A percentile compares a stretch with the other conserved stretches of the same genome.
phyloP scores from a whole-genome alignment of 2,329 filamentous ascomycete species.

The Fonsecaea erecta region DNA sequence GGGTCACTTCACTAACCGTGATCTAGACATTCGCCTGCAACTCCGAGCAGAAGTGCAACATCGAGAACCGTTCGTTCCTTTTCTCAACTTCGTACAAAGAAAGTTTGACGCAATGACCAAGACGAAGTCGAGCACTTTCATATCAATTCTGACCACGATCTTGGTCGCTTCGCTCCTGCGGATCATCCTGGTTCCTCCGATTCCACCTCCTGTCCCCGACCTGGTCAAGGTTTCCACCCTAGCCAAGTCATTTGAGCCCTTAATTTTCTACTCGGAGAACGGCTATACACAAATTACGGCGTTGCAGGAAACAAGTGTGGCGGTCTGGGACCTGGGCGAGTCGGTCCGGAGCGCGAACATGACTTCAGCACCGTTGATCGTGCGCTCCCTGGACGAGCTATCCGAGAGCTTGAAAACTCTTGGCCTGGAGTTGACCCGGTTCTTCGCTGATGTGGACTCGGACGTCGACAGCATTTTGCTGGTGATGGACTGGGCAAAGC shows the following conservation, averaged over 20 bases:
- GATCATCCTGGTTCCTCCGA: slow-evolving; percentile 70
- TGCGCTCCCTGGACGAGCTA: slow-evolving; percentile 80
- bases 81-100: slow-evolving; percentile 66
- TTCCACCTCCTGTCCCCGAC: slow-evolving; percentile 73
- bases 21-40: slow-evolving; percentile 81
- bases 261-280: slow-evolving; percentile 93
- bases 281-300: slow-evolving; percentile 84
- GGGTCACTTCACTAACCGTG: slow-evolving; percentile 29
- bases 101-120: slow-evolving; percentile 66
- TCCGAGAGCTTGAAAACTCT: slow-evolving; percentile 84
- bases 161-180: slow-evolving; percentile 69
- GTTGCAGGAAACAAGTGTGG: slow-evolving; percentile 86
- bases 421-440: slow-evolving; percentile 82
- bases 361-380: slow-evolving; percentile 85
- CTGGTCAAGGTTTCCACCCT: slow-evolving; percentile 88
- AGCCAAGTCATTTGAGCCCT: slow-evolving; percentile 87
- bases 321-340: slow-evolving; percentile 93
- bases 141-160: slow-evolving; percentile 65
- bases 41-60: slow-evolving; percentile 87
- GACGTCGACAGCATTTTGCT: slow-evolving; percentile 92
- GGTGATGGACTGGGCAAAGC: slow-evolving; percentile 94
- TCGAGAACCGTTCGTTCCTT: slow-evolving; percentile 79
- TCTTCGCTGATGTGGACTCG: slow-evolving; percentile 91
- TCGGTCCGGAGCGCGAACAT: slow-evolving; percentile 87
- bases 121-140: slow-evolving; percentile 70